Conservation (phyloP, 768 basidiomycete species). For the Tricholoma sp. region DNA sequence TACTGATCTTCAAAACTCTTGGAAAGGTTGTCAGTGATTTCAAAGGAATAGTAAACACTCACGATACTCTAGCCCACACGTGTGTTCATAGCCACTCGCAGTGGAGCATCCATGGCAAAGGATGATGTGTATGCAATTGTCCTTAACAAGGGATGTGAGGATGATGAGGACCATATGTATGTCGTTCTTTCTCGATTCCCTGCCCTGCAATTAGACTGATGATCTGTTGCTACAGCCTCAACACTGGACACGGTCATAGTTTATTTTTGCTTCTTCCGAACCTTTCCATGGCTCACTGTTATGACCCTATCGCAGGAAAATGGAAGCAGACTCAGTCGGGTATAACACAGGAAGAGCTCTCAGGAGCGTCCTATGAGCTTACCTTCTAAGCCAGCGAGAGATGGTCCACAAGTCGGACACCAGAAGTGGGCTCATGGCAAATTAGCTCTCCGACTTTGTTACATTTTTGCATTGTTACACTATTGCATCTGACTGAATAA, state of each 20-base stretch:
- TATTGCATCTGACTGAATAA: background rate
- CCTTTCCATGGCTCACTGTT: background rate
- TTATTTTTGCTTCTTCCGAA: background rate
- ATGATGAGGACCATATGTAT: slow-evolving; percentile 3
- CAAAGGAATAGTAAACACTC: background rate
- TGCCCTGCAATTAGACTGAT: background rate
- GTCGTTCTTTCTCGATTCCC: background rate
- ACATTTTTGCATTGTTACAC: background rate
- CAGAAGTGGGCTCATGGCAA: slow-evolving; percentile 5
- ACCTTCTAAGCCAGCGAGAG: background rate
- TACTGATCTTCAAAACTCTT: too few relatives aligned
- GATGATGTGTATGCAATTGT: slow-evolving; percentile 3
- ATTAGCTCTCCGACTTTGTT: background rate
- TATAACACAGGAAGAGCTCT: too few relatives aligned
- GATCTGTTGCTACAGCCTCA: background rate
- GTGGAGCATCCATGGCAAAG: slow-evolving; percentile 3
- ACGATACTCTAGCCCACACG: background rate
- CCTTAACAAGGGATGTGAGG: slow-evolving; percentile 1
- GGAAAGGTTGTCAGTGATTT: background rate
- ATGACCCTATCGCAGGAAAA: too few relatives aligned
- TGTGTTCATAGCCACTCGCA: background rate
- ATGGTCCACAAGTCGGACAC: slow-evolving; percentile 1
- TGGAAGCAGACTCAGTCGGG: too few relatives aligned
- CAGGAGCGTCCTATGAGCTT: too few relatives aligned
- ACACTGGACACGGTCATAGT: slow-evolving; percentile 2